A percentile compares a stretch with the other conserved stretches of the same genome.
Evolutionary conservation across 169 alveolate genomes (phyloP).

Genomic region (Eimeria maxima): DNA sequence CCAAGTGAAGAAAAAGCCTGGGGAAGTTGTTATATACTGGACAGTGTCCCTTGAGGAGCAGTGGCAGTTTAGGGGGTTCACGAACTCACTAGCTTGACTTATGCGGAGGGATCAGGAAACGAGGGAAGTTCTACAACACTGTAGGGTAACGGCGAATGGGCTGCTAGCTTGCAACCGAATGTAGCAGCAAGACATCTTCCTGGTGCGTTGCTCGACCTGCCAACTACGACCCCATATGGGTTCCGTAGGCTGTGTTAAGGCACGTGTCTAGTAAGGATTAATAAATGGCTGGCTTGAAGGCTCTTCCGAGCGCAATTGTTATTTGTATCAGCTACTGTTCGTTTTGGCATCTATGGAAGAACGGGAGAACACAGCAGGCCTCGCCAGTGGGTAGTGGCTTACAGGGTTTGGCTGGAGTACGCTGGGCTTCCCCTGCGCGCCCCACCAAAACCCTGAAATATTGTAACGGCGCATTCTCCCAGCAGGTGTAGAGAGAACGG

Average conservation of each 20-base stretch:
- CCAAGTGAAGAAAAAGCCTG: too few species aligned
- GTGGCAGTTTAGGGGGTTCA: too few species aligned
- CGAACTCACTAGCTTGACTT: too few species aligned
- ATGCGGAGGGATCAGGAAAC: not conserved
- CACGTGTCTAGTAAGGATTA: not conserved
- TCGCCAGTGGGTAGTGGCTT: constrained; percentile 19
- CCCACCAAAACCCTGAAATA: constrained; percentile 74
- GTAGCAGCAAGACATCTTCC: not conserved
- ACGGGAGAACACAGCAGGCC: too few species aligned
- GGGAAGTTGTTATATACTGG: too few species aligned
- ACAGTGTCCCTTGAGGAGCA: too few species aligned
- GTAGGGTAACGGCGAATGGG: not conserved
- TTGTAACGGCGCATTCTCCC: constrained; percentile 84
- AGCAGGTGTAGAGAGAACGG: constrained; percentile 88
- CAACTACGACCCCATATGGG: not conserved
- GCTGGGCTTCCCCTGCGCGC: constrained; percentile 71
- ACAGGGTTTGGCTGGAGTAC: constrained; percentile 87
- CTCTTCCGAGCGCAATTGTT: not conserved
- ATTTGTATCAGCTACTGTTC: not conserved
- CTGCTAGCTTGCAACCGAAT: not conserved
- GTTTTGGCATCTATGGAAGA: not conserved
- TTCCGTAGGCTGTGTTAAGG: not conserved
- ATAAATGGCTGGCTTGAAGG: not conserved
- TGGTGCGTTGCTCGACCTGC: not conserved
- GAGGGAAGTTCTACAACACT: not conserved